Base-by-base conservation (phyloP, 1,284 basidiomycete genomes). In the Microbotryum intermedium region DNA sequence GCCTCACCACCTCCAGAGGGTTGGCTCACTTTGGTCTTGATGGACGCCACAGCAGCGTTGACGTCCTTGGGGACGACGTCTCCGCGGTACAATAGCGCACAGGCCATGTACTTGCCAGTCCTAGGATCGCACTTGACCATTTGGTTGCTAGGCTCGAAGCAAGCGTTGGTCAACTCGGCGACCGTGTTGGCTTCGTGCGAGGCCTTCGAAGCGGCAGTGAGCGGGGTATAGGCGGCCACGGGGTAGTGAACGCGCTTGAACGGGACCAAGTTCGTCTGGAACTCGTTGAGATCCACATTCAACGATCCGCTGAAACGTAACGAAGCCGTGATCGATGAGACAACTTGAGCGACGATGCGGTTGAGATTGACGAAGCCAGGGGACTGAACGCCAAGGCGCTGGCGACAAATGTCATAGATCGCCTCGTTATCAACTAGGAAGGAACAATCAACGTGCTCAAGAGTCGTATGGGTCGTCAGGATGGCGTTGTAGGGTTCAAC, bases 401-500 rank as follows among this genome's bases (percentile, higher is more conserved):
- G 86, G 80, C 94, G 93, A 87, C 93, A 97, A 74, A 98, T 97
- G 76, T 97, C 94, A 79, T 97, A 98, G 76, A 99, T 98, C 60
- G 76, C 74, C 70, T 75, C 70, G 75, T 97, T 97, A 76, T 97
- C 92, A 69, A 95, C 92, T 91, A 95, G 94, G 82, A 95, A 97
- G 57, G 94, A 97, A 78, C 94, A 98, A 79, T 98, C 94, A 16
- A 91, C 95, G 79, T 97, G 93, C 79, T 98, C 95, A 60, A 98
- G 86, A 57, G 95, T 98, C 65, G 94, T 97, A 79, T 99, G 94
- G 50, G 95, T 99, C 54, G 95, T 98, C 66, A 98, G 81, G 60
- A 99, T 90, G 39, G 92, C 91, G 83, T 99, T 99, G 83, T 99
- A 99, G 3, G 94, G 94, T 79, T 99, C 95, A 59, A 99, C 95